Evolutionary conservation across 345 rosid genomes (phyloP), one percentile per base, ranked within the genome.

Genomic region (Trapa bicornis): DNA sequence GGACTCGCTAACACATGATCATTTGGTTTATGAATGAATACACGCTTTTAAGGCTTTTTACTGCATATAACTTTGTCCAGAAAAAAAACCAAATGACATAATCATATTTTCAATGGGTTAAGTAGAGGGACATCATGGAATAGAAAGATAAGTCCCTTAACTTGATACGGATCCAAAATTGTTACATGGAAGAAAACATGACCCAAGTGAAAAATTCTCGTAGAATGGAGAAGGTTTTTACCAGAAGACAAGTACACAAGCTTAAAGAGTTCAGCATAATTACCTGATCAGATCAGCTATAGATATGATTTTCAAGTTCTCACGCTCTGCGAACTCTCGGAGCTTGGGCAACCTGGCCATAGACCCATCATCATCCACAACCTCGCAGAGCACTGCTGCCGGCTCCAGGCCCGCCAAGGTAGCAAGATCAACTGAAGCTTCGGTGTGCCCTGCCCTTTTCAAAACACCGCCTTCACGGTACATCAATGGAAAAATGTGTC

Each of bases 381-480:
- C 75, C 83, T 89, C 95, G 70, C 96, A 89, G 14, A 92, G 78
- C 70, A 87, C 88, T 58, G 81, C 95, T 65, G 84, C 89, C 63
- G 96, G 98, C 17, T 80, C 80, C 14, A 87, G 72, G 70, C 96
- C 98, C 73, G 98, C 96, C 60, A 89, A 82, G 71, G 87, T 62
- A 9, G 92, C 78, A 65, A 92, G 95, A 82, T 92, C 98, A 75
- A 86, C 89, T 54, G 98, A 81, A 72, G 96, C 96, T 79, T 92
- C 96, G 39, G 98, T 92, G 72, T 92, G 98, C 38, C 98, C 96
- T 75, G 98, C 95, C 72, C 97, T 76, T 84, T 87, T 87, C 74
- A 89, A 69, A 11, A 92, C 96, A 61, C 98, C 96, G 36, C 96
- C 96, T 69, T 89, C 92, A 73, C 92, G 75, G 72, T 87, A 92